Base-by-base conservation (phyloP, 129 eudicot species). In the Centella asiatica region DNA sequence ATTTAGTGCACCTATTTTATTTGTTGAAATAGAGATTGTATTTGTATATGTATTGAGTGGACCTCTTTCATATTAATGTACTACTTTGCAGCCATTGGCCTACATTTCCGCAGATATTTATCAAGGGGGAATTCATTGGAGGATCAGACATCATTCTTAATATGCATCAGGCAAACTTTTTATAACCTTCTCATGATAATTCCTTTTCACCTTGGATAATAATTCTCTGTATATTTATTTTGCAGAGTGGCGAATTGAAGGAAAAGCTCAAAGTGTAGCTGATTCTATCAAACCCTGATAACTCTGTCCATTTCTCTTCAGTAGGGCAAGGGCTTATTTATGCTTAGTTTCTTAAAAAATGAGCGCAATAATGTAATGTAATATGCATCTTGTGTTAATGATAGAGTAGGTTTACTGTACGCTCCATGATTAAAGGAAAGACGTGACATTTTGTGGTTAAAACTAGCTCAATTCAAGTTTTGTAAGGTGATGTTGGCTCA, bases 111-210 rank as follows among this genome's bases (percentile, higher is more conserved):
- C 99, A 88, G 70, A 82, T 93, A 76, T 93, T 93, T 52, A 93
- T 93, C 69, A 88, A 85, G 31, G 99, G 99, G 39, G 96, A 93
- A 75, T 93, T 93, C 68, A 54, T 93, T 5, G 99, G 99, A 72
- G 99, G 99, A 74, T 93, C 99, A 32, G 99, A 87, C 64, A 93
- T 93, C 71, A 78, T 93, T 66, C 93, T 93, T 15, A 80, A 78
- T 60, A 84, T 93, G 96, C 99, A 93, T 74, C 85, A 93, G 95
- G 96, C 49, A 36, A 74, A 33, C 33, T 19, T 46, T 34, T 65
- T 39, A 51, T 4, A n/a, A n/a, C 62, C 34, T 64, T 12, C 60
- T 37, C 15, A 7, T 29, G 24, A 3, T 18, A 26, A 26, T 64
- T 42, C 2, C 32, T 49, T 13, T 4, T 13, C 34, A 12, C 20